Evolutionary conservation across 805 yeast species (phyloP).

Genomic region (Candida insectorum): DNA sequence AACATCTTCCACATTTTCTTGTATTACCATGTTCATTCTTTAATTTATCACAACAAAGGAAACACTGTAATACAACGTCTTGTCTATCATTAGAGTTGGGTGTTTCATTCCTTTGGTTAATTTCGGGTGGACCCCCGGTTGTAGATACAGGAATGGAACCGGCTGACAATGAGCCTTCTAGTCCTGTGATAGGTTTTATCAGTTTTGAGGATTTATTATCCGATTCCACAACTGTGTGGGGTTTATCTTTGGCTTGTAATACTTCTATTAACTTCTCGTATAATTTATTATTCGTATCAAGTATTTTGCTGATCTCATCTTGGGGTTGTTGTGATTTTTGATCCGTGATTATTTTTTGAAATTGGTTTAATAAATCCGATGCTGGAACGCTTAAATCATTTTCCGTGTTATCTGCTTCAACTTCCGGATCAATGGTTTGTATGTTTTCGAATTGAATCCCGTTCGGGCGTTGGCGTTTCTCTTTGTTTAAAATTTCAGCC

Average conservation of each 20-base stretch:
- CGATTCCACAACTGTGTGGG: neutral
- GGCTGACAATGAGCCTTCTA: no score
- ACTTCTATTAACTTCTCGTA: slow-evolving; percentile 5
- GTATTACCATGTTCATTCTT: slow-evolving; percentile 1
- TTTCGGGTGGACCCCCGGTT: no score
- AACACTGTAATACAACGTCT: slow-evolving; percentile 16
- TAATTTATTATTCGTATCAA: slow-evolving; percentile 4
- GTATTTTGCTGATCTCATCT: neutral
- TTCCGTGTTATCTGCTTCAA: neutral
- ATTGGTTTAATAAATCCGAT: slow-evolving; percentile 7
- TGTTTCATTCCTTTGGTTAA: no score
- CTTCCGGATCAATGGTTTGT: no score
- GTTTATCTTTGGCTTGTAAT: neutral
- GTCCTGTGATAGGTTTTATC: no score
- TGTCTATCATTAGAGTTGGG: neutral
- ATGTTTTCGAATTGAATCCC: neutral
- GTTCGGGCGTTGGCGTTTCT: no score
- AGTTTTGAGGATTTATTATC: neutral
- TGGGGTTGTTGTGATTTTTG: slow-evolving; percentile 1
- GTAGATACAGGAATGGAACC: no score
- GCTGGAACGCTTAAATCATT: neutral
- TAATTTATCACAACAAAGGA: slow-evolving; percentile 14
- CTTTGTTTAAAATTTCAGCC: slow-evolving; percentile 13
- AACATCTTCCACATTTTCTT: slow-evolving; percentile 14
- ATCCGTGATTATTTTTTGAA: slow-evolving; percentile 6